These are phyloP conservation scores for Backusella psychrophila DNA, from an alignment of 192 early-diverging fungal genomes.

Conservation along the genomic window DNA sequence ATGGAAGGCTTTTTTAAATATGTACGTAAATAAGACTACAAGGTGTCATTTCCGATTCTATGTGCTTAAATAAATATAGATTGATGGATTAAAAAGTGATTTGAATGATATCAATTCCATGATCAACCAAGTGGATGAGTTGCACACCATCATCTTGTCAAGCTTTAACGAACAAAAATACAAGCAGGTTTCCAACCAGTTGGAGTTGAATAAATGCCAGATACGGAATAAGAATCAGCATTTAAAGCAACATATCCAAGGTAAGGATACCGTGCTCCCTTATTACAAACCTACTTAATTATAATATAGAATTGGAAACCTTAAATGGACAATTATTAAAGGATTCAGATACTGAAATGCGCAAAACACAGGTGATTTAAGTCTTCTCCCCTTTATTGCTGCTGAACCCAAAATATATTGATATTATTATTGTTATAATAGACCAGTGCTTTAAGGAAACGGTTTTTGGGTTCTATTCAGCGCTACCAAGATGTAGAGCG, in stretches of 20 bases:
- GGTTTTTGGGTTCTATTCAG: conserved; percentile 58
- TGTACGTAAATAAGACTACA: not conserved
- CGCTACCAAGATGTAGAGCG: conserved; percentile 74
- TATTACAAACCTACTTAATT: too few relatives aligned
- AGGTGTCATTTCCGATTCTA: not conserved
- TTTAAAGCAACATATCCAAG: not conserved
- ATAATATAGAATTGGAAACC: not conserved
- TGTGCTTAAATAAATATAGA: not conserved
- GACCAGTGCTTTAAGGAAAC: conserved; percentile 40
- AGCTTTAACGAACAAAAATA: not conserved
- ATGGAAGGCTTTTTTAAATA: not conserved
- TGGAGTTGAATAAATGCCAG: not conserved
- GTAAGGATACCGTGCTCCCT: not conserved
- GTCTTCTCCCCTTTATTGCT: too few relatives aligned
- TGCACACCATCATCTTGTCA: not conserved
- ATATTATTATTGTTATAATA: not conserved
- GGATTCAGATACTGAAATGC: conserved; percentile 11
- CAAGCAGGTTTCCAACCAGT: not conserved
- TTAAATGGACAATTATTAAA: conserved; percentile 4
- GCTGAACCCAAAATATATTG: not conserved
- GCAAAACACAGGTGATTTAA: conserved; percentile 2
- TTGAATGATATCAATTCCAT: not conserved
- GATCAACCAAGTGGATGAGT: not conserved
- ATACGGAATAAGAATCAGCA: not conserved
- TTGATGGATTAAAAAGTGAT: not conserved